phyloP scores from a whole-genome alignment of 2,329 filamentous ascomycete genomes.

The Fusarium palustre region DNA sequence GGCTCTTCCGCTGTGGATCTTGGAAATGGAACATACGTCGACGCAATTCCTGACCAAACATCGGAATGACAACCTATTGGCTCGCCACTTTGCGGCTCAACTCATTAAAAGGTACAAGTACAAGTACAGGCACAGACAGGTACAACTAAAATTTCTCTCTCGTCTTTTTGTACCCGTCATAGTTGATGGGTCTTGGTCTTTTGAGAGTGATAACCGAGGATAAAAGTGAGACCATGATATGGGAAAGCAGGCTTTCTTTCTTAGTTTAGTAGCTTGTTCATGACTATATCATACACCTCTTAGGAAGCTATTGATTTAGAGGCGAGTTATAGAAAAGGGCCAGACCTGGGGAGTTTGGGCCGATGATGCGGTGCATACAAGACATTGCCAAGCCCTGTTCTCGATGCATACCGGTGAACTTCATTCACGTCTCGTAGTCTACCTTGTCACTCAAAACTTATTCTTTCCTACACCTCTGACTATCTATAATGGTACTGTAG shows the following conservation, averaged over 20 bases:
- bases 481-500: too few species aligned
- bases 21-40: conserved; percentile 32
- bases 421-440: background rate
- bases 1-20: conserved; percentile 44
- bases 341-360: conserved; percentile 11
- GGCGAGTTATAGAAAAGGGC: background rate
- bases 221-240: conserved; percentile 24
- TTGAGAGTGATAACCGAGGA: conserved; percentile 43
- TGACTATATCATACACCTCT: conserved; percentile 1
- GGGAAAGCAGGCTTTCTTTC: background rate
- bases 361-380: conserved; percentile 2
- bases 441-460: background rate
- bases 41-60: conserved; percentile 39
- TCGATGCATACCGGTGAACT: background rate
- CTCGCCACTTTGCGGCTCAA: conserved; percentile 31
- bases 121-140: background rate
- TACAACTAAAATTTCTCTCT: background rate
- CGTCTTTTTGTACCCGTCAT: background rate
- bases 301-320: background rate
- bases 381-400: conserved; percentile 28
- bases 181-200: conserved; percentile 11
- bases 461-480: too few species aligned
- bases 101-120: background rate
- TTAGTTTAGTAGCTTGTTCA: background rate
- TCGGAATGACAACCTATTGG: conserved; percentile 34